phyloP scores from a whole-genome alignment of 495 filamentous ascomycete genomes.

The Penicillium simplicissimum region DNA sequence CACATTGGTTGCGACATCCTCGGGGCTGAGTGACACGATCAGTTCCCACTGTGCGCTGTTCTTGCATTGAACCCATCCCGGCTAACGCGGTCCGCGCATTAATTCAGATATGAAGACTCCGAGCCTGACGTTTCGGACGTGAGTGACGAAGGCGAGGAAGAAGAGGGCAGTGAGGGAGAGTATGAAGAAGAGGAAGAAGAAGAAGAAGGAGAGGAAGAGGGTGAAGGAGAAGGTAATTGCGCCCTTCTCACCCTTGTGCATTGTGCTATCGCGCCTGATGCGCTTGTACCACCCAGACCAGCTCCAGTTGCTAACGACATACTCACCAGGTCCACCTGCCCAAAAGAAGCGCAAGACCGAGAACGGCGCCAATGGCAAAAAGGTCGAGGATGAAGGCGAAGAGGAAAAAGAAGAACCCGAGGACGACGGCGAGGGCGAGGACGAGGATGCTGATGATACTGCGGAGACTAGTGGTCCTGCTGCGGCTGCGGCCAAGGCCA shows the following conservation, averaged over 20 bases:
- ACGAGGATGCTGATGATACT: constrained; percentile 34
- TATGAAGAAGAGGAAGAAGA: constrained; percentile 18
- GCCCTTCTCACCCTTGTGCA: neutral
- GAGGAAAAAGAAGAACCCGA: constrained; percentile 36
- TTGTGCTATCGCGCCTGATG: neutral
- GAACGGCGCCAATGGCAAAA: constrained; percentile 34
- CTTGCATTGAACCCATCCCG: neutral
- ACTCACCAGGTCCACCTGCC: constrained; percentile 37
- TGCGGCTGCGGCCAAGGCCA: constrained; percentile 42
- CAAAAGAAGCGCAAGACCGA: constrained; percentile 39
- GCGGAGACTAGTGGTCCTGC: constrained; percentile 45
- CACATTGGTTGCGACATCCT: neutral
- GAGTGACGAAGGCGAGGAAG: constrained; percentile 44
- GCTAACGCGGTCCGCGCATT: constrained; percentile 19
- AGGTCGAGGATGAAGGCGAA: constrained; percentile 34
- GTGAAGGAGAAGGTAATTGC: constrained; percentile 19
- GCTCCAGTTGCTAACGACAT: constrained; percentile 10
- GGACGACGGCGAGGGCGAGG: constrained; percentile 32
- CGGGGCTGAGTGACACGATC: neutral
- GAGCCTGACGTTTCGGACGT: constrained; percentile 39
- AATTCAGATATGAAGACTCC: constrained; percentile 53
- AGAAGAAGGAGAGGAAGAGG: constrained; percentile 30
- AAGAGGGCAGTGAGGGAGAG: constrained; percentile 30
- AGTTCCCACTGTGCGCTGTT: neutral
- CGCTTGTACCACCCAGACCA: neutral